These are phyloP conservation scores for Mollisiaceae sp. DNA, from an alignment of 2,329 filamentous ascomycete species.

Conservation along the genomic window DNA sequence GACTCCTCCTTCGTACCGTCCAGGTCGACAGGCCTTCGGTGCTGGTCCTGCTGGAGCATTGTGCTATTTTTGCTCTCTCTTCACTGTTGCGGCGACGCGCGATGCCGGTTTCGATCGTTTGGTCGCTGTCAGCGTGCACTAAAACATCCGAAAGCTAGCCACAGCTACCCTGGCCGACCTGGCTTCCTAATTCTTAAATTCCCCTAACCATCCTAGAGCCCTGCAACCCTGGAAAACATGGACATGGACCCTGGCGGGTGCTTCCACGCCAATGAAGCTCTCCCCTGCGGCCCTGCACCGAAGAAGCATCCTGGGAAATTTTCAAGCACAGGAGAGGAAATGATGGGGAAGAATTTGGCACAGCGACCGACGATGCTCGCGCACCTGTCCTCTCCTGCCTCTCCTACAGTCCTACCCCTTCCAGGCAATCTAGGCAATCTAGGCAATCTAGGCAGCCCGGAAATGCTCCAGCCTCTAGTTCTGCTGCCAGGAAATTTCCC, in stretches of 20 bases:
- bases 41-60: too few species aligned
- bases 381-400: neutral
- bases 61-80: too few species aligned
- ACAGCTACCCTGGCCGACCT: conserved; percentile 5
- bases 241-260: neutral
- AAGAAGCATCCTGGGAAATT: conserved; percentile 11
- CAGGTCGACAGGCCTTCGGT: too few species aligned
- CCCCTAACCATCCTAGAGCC: neutral
- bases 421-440: too few species aligned
- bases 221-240: neutral
- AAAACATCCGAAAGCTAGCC: conserved; percentile 12
- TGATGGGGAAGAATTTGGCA: neutral
- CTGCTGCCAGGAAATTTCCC: neutral
- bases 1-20: too few species aligned
- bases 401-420: too few species aligned
- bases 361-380: neutral
- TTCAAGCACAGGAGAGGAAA: conserved; percentile 8
- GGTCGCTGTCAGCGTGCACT: conserved; percentile 3
- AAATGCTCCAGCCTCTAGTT: neutral
- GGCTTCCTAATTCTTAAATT: neutral
- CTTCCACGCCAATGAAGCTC: conserved; percentile 7
- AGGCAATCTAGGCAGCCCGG: neutral
- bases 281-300: neutral
- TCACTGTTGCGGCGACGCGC: too few species aligned
- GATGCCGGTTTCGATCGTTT: neutral